Conservation (phyloP, 2,329 filamentous ascomycete genomes). For the Pseudomassariella vexata region DNA sequence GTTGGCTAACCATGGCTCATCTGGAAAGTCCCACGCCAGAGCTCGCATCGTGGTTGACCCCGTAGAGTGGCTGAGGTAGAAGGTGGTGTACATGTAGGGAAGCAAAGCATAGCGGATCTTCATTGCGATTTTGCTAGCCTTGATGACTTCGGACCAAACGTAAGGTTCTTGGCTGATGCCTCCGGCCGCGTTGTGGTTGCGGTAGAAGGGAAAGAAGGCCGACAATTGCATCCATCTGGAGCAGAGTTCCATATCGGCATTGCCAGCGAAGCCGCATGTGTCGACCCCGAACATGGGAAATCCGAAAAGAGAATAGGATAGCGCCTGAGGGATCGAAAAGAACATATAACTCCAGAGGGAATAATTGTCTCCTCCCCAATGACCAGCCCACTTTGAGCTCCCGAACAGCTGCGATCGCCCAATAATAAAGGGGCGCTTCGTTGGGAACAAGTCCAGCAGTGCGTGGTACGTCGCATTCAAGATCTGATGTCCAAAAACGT, state of each 20-base stretch:
- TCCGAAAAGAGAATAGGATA: conserved; percentile 68
- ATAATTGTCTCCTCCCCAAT: conserved; percentile 74
- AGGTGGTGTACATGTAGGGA: conserved; percentile 71
- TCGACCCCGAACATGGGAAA: conserved; percentile 73
- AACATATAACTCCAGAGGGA: conserved; percentile 69
- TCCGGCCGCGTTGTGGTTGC: conserved; percentile 65
- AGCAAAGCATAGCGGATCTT: conserved; percentile 64
- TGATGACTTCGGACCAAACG: conserved; percentile 59
- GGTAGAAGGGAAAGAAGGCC: conserved; percentile 74
- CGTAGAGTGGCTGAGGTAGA: conserved; percentile 58
- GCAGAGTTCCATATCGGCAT: conserved; percentile 64
- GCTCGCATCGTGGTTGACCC: conserved; percentile 69
- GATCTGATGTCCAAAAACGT: conserved; percentile 69
- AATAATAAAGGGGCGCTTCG: conserved; percentile 77
- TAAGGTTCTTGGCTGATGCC: conserved; percentile 66
- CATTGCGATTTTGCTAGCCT: conserved; percentile 62
- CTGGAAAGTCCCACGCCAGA: conserved; percentile 68
- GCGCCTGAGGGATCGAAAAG: conserved; percentile 70
- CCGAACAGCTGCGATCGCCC: conserved; percentile 77
- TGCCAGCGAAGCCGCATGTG: conserved; percentile 65
- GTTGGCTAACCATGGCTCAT: conserved; percentile 61
- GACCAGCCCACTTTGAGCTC: conserved; percentile 68
- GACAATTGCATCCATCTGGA: conserved; percentile 67
- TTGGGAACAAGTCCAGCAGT: conserved; percentile 56
- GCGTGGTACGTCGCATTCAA: conserved; percentile 72